Evolutionary conservation across 495 filamentous ascomycete genomes (phyloP).

Genomic region (Xanthoparmelia taractica): DNA sequence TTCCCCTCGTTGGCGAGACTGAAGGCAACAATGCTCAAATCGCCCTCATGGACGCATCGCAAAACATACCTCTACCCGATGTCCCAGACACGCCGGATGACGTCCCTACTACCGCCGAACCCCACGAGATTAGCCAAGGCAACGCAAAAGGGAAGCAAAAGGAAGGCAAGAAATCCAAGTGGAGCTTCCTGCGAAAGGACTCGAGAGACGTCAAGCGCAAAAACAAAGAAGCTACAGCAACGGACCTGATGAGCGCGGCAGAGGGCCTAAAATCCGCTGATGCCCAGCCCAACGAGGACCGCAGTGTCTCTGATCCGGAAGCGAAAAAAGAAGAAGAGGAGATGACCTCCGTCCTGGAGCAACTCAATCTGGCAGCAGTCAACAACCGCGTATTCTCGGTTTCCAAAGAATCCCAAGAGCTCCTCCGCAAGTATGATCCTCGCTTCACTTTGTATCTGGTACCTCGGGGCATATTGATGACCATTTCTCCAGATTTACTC

Average conservation of each 20-base stretch:
- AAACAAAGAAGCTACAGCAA: slow-evolving; percentile 28
- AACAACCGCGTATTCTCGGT: slow-evolving; percentile 79
- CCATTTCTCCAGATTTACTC: slow-evolving; percentile 52
- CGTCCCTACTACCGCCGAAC: slow-evolving; percentile 26
- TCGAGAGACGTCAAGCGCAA: slow-evolving; percentile 35
- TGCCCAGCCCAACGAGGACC: slow-evolving; percentile 31
- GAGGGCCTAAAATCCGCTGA: slow-evolving; percentile 24
- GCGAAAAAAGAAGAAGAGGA: slow-evolving; percentile 61
- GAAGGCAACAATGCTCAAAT: slow-evolving; percentile 29
- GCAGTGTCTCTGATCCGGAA: slow-evolving; percentile 33
- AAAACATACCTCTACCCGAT: slow-evolving; percentile 35
- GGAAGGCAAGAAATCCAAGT: slow-evolving; percentile 37
- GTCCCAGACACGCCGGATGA: slow-evolving; percentile 35
- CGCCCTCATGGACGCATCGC: slow-evolving; percentile 28
- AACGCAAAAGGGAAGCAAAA: slow-evolving; percentile 28
- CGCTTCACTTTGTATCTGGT: no score
- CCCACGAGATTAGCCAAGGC: slow-evolving; percentile 19
- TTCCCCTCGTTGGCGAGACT: slow-evolving; percentile 22
- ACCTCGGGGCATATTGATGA: background rate
- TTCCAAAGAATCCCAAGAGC: slow-evolving; percentile 67
- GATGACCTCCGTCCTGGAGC: slow-evolving; percentile 65
- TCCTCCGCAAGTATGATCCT: slow-evolving; percentile 49
- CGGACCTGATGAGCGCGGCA: slow-evolving; percentile 24
- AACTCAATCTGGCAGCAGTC: slow-evolving; percentile 67
- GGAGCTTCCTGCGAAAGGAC: slow-evolving; percentile 42